Base-by-base conservation (phyloP, 768 basidiomycete genomes). In the Collybiopsis luxurians region DNA sequence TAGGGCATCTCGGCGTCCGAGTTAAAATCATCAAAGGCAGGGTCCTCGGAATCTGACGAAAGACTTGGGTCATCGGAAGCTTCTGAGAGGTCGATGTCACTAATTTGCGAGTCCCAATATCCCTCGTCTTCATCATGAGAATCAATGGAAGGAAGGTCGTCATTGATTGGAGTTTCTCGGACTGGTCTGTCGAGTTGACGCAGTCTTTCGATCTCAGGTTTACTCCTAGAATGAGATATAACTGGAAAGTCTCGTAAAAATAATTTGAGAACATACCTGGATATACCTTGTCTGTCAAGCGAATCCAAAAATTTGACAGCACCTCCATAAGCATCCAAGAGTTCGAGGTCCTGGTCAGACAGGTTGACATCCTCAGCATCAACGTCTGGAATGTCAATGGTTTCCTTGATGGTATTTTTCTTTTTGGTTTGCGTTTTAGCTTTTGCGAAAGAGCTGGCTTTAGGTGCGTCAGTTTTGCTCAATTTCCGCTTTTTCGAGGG, bases 211-310 rank as follows among this genome's bases (percentile, higher is more conserved):
- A 84, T 90, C 69, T 91, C 92, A 62, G 87, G 90, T 71, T 92
- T 92, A 65, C 90, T 94, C 84, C 91, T 95, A 58, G 28, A 57
- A 28, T 34, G 46, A 50, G 44, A 62, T 31, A 50, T 9, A 21
- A 46, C 17, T 10, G 28, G 24, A 3, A 43, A 28, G 50, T 7
- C n/a, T 23, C 27, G 36, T 17, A 17, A 53, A 6, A 7, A 7
- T 6, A 24, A 28, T 13, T 42, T 36, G 9, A 3, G 40, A 52
- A 10, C 81, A 58, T 65, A 91, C 95, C 88, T 81, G 59, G 90
- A 78, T 56, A 98, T 89, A n/a, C 84, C 89, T 62, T 83, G 84
- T 59, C 80, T 78, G 69, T 98, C 93, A 53, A 97, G 72, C 21
- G 72, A 74, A 30, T 79, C 72, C 59, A 98, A 71, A 71, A 98